A percentile compares a stretch with the other conserved stretches of the same genome.
Conservation (phyloP, 78 protist genomes). For the slime mould (Dictyostelium discoideum) region dicty_2.7 NC_007090.3:4608501-4609000, state of each 20-base stretch:
- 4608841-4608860: conserved; percentile 22
- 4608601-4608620: not conserved
- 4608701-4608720: not conserved
- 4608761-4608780: not conserved
- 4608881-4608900: not conserved
- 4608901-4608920: conserved; percentile 16
- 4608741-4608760: conserved; percentile 41
- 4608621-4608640: conserved; percentile 43
- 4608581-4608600: not conserved
- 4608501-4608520: conserved; percentile 25
- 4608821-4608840: not conserved
- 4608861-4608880: not conserved
- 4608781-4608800: conserved; percentile 4
- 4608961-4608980: too few species aligned
- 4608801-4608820: conserved; percentile 44
- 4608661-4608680: not conserved
- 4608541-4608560: not conserved
- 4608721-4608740: conserved; percentile 3
- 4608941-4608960: not conserved
- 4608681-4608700: conserved; percentile 51
- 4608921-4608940: too few species aligned
- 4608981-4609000: not conserved
- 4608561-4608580: not conserved
- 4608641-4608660: not conserved
- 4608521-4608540: not conserved